phyloP scores from a whole-genome alignment of 176 grass and related monocot genomes.

The Carex myosuroides region DNA sequence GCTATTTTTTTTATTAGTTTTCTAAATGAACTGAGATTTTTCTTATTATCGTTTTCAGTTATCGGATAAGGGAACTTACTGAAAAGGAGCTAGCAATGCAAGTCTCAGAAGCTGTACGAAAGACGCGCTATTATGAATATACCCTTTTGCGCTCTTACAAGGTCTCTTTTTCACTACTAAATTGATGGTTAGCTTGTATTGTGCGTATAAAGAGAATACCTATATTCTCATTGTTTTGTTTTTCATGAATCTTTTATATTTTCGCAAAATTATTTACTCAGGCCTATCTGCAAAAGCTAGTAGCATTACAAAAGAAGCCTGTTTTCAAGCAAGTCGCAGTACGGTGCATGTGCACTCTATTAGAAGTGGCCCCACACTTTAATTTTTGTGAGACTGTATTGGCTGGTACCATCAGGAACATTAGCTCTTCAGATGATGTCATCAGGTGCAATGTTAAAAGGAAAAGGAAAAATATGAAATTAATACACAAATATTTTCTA shows the following conservation, averaged over 20 bases:
- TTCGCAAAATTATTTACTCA: conserved; percentile 32
- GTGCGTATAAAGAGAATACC: not conserved
- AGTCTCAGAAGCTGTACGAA: conserved; percentile 79
- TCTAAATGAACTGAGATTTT: conserved; percentile 18
- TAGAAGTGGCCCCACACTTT: conserved; percentile 83
- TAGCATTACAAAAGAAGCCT: conserved; percentile 60
- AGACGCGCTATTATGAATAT: conserved; percentile 74
- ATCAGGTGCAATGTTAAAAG: conserved; percentile 38
- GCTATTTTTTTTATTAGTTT: not conserved
- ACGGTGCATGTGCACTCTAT: conserved; percentile 69
- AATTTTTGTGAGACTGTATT: conserved; percentile 81
- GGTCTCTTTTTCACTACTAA: conserved; percentile 32
- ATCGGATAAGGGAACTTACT: conserved; percentile 81
- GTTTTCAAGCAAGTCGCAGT: conserved; percentile 47
- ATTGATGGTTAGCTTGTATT: not conserved
- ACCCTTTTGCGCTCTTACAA: conserved; percentile 84
- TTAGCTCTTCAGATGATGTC: conserved; percentile 79
- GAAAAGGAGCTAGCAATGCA: conserved; percentile 82
- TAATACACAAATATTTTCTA: not conserved
- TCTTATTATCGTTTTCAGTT: conserved; percentile 41
- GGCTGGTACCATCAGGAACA: conserved; percentile 59
- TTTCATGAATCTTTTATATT: not conserved
- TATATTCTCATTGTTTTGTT: not conserved
- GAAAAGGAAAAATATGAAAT: not conserved
- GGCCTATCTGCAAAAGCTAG: conserved; percentile 71